Evolutionary conservation across 441 rosid species (phyloP).

Genomic region (Gossypium davidsonii): DNA sequence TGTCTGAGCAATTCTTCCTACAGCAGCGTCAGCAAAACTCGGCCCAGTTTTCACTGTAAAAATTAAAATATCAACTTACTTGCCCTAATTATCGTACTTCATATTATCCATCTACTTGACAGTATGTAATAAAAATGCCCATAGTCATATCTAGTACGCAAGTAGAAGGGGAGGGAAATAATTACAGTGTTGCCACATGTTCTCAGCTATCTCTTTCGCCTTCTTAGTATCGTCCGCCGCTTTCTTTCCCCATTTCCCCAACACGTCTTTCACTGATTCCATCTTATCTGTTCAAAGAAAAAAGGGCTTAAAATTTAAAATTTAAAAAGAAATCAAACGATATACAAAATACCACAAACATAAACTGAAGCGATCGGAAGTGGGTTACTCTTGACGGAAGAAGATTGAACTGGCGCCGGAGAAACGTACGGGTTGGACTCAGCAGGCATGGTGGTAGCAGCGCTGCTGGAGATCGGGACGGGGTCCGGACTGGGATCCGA

Average conservation of each 20-base stretch:
- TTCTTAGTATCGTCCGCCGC: constrained; percentile 77
- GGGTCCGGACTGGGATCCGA: constrained; percentile 22
- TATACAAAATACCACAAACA: neutral
- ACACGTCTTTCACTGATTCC: constrained; percentile 66
- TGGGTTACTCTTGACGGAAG: constrained; percentile 38
- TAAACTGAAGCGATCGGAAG: neutral
- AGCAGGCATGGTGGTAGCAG: constrained; percentile 74
- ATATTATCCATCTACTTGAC: neutral
- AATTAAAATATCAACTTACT: neutral
- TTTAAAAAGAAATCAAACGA: neutral
- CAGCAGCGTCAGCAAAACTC: constrained; percentile 63
- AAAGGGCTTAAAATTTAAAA: neutral
- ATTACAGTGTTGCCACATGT: constrained; percentile 85
- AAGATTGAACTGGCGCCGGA: constrained; percentile 42
- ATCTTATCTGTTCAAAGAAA: constrained; percentile 47
- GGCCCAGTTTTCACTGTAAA: constrained; percentile 63
- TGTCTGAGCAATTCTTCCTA: constrained; percentile 55
- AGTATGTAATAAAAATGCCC: neutral
- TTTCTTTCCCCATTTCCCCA: constrained; percentile 75
- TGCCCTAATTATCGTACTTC: neutral
- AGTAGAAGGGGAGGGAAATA: neutral
- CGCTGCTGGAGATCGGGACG: constrained; percentile 29
- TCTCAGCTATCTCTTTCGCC: constrained; percentile 84
- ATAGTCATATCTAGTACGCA: neutral
- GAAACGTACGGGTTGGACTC: constrained; percentile 80